Evolutionary conservation across 768 basidiomycete species (phyloP), one percentile per base, ranked within the genome.

Genomic region (Nidularia sp.): DNA sequence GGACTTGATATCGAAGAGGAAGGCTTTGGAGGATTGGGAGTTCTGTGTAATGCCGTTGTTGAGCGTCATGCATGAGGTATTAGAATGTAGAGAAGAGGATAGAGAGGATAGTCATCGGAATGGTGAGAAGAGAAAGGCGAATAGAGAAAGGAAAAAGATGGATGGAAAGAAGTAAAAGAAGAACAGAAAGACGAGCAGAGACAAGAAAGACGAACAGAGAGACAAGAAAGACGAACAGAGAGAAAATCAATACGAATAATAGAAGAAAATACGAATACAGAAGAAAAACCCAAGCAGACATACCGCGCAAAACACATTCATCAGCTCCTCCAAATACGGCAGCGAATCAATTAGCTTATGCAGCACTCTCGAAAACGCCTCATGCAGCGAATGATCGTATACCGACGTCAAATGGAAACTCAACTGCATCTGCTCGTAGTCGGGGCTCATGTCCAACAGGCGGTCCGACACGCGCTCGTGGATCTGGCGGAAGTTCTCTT

Each of bases 361-460:
- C 18, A 97, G 70, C 41, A 95, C 90, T 43, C 83, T 83, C 4
- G 93, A 95, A 69, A 97, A 93, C 0, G 94, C 93, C 60, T 96
- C 93, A 63, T 90, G 89, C 29, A 96, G 75, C 2, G 92, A 86
- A 57, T 94, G 90, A 64, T 98, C 93, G 62, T 94, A 93, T 22
- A 97, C 89, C 0, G 91, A 93, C 2, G 96, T 98, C 51, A 98
- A 78, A 66, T 94, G 83, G 62, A 94, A 96, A 61, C 90, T 90
- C 56, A 94, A 78, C 10, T 82, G 83, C 53, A 90, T 77, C 55
- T 88, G 83, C 58, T 88, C 87, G 57, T 85, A 86, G 58, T 91
- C 90, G n/a, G 78, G 70, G 9, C 81, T 79, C 49, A 85, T 78
- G 61, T 96, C 93, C 51, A 81, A 65, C 25, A 96, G 78, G 56